phyloP scores from a whole-genome alignment of 495 filamentous ascomycete species.

The Penicillium alfredii region DNA sequence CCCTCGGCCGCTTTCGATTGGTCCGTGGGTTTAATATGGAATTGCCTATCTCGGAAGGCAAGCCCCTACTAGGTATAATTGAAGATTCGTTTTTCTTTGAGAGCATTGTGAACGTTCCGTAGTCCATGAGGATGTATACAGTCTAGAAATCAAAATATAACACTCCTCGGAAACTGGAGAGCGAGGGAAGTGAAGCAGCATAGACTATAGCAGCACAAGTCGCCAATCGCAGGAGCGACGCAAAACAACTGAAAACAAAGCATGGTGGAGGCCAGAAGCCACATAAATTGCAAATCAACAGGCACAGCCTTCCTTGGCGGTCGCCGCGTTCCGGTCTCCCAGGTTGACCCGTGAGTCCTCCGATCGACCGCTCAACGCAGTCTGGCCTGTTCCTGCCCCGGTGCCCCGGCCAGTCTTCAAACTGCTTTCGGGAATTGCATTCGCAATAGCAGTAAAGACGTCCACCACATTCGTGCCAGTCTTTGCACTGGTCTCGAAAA shows the following conservation, averaged over 20 bases:
- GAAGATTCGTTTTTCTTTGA: too few relatives aligned
- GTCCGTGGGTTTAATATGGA: too few relatives aligned
- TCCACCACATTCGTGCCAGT: constrained; percentile 88
- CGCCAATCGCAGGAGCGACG: constrained; percentile 5
- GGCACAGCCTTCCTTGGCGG: constrained; percentile 87
- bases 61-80: too few relatives aligned
- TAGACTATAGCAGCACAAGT: constrained; percentile 10
- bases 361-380: constrained; percentile 33
- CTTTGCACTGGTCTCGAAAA: constrained; percentile 98
- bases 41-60: too few relatives aligned
- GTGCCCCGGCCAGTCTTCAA: constrained; percentile 77
- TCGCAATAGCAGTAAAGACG: constrained; percentile 97
- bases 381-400: constrained; percentile 52
- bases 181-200: too few relatives aligned
- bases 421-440: constrained; percentile 92
- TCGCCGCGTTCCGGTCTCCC: constrained; percentile 38
- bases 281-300: constrained; percentile 49
- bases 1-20: constrained; percentile 23
- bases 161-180: too few relatives aligned
- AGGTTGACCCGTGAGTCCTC: constrained; percentile 43
- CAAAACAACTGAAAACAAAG: constrained; percentile 8
- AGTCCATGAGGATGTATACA: too few relatives aligned
- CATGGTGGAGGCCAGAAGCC: constrained; percentile 10
- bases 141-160: too few relatives aligned
- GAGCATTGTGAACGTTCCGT: too few relatives aligned